Conservation (phyloP, 208 protist species). For the Porcisia deanei region DNA sequence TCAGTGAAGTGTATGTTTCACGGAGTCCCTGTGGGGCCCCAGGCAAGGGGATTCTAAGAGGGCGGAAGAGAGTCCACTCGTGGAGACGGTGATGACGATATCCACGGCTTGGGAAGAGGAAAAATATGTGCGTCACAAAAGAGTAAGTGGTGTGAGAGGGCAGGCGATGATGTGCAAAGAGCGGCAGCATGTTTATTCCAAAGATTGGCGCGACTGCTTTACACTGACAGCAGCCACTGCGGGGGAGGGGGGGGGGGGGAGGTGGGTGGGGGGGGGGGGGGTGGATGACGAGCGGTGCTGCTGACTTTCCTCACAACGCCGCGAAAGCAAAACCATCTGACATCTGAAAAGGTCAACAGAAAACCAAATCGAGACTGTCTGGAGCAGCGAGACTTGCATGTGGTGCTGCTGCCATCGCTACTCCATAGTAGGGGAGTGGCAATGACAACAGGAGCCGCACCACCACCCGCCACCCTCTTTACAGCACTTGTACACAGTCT, state of each 20-base stretch:
- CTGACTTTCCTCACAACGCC: background rate
- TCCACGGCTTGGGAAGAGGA: background rate
- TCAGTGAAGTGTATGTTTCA: too few relatives aligned
- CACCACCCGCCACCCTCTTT: too few relatives aligned
- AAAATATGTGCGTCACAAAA: background rate
- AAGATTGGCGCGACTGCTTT: background rate
- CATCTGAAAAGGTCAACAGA: background rate
- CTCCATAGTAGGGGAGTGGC: background rate
- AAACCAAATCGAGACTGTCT: background rate
- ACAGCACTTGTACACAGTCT: background rate
- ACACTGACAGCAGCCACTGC: background rate
- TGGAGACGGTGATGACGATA: background rate
- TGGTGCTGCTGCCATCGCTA: background rate
- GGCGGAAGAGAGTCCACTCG: background rate
- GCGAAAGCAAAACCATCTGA: background rate
- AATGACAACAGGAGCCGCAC: background rate
- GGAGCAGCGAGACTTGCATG: background rate
- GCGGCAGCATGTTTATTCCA: background rate
- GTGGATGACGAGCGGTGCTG: background rate
- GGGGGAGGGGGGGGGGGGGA: background rate
- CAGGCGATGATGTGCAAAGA: background rate
- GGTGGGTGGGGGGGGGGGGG: background rate
- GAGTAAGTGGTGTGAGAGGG: background rate
- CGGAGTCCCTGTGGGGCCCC: background rate
- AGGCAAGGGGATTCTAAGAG: background rate